Evolutionary conservation across 345 rosid genomes (phyloP).

Genomic region (Gossypium turneri): DNA sequence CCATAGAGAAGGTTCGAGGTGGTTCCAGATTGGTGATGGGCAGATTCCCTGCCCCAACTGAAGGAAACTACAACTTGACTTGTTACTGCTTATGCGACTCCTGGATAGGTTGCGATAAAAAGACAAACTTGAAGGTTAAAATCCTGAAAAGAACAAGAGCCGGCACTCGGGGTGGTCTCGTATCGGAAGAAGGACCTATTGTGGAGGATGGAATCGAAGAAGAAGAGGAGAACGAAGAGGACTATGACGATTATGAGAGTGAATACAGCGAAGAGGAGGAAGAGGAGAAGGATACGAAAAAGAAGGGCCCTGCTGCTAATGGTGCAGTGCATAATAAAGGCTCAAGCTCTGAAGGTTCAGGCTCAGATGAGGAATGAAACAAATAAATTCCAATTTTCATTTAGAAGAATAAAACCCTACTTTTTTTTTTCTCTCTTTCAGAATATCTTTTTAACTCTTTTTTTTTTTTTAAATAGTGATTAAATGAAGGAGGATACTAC

Average conservation of each 20-base stretch:
- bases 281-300: slow-evolving; percentile 56
- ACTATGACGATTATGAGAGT: slow-evolving; percentile 79
- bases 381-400: slow-evolving; percentile 19
- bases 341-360: slow-evolving; percentile 68
- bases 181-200: slow-evolving; percentile 60
- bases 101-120: slow-evolving; percentile 92
- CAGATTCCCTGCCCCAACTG: slow-evolving; percentile 77
- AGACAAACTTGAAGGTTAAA: slow-evolving; percentile 63
- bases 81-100: slow-evolving; percentile 89
- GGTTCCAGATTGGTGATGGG: slow-evolving; percentile 92
- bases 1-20: slow-evolving; percentile 69
- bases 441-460: too few species aligned
- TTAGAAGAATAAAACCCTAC: not conserved
- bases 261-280: slow-evolving; percentile 95
- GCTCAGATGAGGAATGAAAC: slow-evolving; percentile 61
- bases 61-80: slow-evolving; percentile 82
- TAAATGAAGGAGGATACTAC: not conserved
- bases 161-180: slow-evolving; percentile 59
- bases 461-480: too few species aligned
- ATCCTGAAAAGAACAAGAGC: slow-evolving; percentile 80
- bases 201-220: slow-evolving; percentile 90
- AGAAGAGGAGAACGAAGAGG: slow-evolving; percentile 89
- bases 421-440: not conserved
- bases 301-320: slow-evolving; percentile 50
- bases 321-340: slow-evolving; percentile 44